Base-by-base conservation (phyloP, 2,329 filamentous ascomycete genomes). In the Aureobasidium sp. region DNA sequence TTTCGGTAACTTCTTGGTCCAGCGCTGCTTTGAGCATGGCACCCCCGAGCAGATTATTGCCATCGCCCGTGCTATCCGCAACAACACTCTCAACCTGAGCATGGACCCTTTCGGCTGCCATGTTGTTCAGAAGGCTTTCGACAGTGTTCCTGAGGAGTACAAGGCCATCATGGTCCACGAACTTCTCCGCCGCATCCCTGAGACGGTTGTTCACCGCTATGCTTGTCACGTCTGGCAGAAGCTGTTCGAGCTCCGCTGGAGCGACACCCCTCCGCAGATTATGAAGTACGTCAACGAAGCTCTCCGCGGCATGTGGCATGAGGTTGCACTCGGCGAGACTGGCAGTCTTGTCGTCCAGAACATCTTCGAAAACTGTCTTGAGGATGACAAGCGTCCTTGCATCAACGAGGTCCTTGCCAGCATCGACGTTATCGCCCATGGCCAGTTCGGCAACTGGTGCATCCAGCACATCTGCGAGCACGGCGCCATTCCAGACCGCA, bases 181-280 rank as follows among this genome's bases (percentile, higher is more conserved):
- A 73, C 82, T 99, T 29, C 85, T 99, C 63, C 90, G 92, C 65
- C 88, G 92, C 61, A 99, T 99, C 66, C 94, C 93, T 0, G 93
- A 99, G 76, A 99, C 94, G 2, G 92, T 99, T 66, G 94, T 99
- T 72, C 95, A 99, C 77, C 89, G 95, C 68, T 99, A 99, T 77
- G 94, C 94, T 63, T 99, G 94, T 71, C 94, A 99, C 75, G 94
- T 99, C 66, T 99, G 94, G 94, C 94, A 99, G 79, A 99, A 99
- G 80, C 84, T 99, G 32, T 99, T 99, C 74, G 94, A 99, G 76
- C 84, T 99, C 68, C 88, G 94, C 71, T 99, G 94, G 94, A 91
- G 87, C 66, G 89, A 92, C 70, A 90, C 92, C 43, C 94, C 94
- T 46, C 94, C 94, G 27, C 92, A 97, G 75, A 96, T 99, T 76